Conservation (phyloP, 331 rosid genomes). For the Rosa hybrid region DNA sequence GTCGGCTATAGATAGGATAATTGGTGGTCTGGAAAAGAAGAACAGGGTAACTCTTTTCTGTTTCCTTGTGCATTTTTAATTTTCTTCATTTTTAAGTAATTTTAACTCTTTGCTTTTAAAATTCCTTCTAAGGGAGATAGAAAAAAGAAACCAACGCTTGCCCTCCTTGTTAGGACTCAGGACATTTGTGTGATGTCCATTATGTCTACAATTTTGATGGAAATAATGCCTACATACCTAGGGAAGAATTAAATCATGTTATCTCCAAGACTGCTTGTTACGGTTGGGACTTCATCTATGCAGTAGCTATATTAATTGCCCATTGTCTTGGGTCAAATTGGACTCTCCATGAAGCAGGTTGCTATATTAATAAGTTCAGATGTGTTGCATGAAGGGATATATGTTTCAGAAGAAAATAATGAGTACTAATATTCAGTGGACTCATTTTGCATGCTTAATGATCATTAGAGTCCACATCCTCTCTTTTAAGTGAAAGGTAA, state of each 20-base stretch:
- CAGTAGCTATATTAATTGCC: neutral
- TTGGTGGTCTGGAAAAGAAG: constrained; percentile 96
- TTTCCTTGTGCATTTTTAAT: neutral
- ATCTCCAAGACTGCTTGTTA: neutral
- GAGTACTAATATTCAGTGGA: neutral
- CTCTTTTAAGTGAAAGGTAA: neutral
- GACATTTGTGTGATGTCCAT: neutral
- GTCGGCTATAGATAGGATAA: constrained; percentile 87
- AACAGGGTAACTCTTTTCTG: constrained; percentile 51
- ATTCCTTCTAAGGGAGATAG: neutral
- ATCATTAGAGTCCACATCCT: neutral
- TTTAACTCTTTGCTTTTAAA: neutral
- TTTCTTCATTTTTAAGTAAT: neutral
- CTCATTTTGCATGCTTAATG: neutral
- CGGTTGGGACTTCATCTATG: neutral
- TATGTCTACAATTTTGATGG: neutral
- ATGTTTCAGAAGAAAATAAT: neutral
- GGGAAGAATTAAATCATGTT: neutral
- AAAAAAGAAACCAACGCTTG: neutral
- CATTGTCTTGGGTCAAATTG: neutral
- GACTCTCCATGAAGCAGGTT: neutral
- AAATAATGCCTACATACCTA: neutral
- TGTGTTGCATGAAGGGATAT: neutral
- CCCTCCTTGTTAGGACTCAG: neutral
- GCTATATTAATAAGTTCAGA: neutral